phyloP scores from a whole-genome alignment of 345 rosid genomes.

The Acer negundo region DNA sequence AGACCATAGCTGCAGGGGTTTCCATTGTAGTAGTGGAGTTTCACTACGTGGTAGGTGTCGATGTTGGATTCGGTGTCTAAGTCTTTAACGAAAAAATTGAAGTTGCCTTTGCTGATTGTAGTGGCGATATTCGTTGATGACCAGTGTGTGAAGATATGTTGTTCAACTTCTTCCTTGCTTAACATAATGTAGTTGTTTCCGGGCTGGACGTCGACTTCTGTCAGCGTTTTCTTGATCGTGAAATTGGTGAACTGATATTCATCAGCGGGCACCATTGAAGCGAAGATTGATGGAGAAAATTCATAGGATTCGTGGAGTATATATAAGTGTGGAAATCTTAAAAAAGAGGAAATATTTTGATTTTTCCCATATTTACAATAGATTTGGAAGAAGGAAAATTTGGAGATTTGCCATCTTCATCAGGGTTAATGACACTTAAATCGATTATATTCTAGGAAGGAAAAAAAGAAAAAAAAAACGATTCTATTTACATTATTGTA shows the following conservation, averaged over 20 bases:
- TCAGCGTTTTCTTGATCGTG: not conserved
- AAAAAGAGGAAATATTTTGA: no score
- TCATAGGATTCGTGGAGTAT: not conserved
- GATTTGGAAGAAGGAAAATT: no score
- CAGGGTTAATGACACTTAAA: no score
- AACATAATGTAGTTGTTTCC: not conserved
- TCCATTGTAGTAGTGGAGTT: not conserved
- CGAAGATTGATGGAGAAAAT: not conserved
- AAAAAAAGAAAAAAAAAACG: no score
- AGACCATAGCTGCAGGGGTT: not conserved
- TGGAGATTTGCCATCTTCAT: no score
- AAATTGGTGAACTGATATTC: not conserved
- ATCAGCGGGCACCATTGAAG: not conserved
- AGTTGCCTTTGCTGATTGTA: not conserved
- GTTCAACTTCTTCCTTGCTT: not conserved
- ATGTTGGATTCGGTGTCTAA: no score
- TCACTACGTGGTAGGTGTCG: not conserved
- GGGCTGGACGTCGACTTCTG: not conserved
- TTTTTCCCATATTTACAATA: no score
- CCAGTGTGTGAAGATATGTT: constrained; percentile 4
- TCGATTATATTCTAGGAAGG: no score
- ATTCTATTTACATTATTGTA: no score
- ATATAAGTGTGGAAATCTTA: no score
- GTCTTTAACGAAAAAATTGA: not conserved
- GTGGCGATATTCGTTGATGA: not conserved